Percentiles rank a stretch among this genome's conserved stretches.
Conservation (phyloP, 495 filamentous ascomycete genomes). For the Neurospora terricola region DNA sequence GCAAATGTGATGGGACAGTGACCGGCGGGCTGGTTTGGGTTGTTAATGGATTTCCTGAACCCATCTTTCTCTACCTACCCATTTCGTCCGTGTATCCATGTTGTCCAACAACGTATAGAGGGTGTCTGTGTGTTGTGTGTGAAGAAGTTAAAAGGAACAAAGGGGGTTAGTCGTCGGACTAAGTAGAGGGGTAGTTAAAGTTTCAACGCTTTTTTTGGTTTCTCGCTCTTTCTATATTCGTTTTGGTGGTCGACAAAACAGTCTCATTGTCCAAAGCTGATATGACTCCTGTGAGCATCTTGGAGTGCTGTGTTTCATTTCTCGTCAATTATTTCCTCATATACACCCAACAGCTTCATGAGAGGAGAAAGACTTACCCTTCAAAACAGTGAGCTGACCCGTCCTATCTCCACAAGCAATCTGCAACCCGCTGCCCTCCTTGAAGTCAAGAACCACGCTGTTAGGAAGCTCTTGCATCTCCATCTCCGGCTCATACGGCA, state of each 20-base stretch:
- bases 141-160: background rate
- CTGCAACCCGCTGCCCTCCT: slow-evolving; percentile 75
- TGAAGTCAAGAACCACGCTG: slow-evolving; percentile 74
- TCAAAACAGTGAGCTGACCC: slow-evolving; percentile 57
- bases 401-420: slow-evolving; percentile 72
- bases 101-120: background rate
- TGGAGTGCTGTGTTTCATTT: slow-evolving; percentile 27
- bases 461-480: slow-evolving; percentile 83
- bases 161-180: background rate
- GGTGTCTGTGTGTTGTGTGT: background rate
- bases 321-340: slow-evolving; percentile 5
- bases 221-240: background rate
- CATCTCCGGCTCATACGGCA: slow-evolving; percentile 71
- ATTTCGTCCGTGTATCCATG: background rate
- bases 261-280: slow-evolving; percentile 25
- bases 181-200: background rate
- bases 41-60: background rate
- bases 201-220: background rate
- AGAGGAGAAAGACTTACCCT: slow-evolving; percentile 41
- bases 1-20: background rate
- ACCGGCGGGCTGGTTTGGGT: background rate
- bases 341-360: background rate
- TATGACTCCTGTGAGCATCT: slow-evolving; percentile 38
- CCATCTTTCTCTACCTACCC: background rate
- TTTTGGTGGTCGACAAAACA: background rate